Percentiles rank a stretch among this genome's conserved stretches.
phyloP scores from a whole-genome alignment of 163 green algal species.

The Chlamydomonas reinhardtii region DNA sequence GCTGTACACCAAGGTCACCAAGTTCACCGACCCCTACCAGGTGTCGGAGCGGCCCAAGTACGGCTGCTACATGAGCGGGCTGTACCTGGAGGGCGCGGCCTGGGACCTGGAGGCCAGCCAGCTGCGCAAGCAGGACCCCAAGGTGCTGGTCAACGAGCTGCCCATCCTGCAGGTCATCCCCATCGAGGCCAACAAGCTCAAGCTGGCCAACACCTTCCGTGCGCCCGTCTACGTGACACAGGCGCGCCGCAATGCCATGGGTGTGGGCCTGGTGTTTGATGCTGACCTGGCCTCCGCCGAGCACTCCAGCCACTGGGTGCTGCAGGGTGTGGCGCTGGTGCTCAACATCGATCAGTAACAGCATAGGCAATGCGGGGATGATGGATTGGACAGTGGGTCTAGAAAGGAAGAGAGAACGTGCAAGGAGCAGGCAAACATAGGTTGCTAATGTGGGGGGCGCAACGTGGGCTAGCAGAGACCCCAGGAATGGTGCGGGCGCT shows the following conservation, averaged over 20 bases:
- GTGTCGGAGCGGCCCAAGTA: conserved; percentile 71
- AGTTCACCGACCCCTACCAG: conserved; percentile 64
- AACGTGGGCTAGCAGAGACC: too few relatives aligned
- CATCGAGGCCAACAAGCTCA: conserved; percentile 83
- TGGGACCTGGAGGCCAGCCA: conserved; percentile 77
- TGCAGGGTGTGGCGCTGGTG: conserved; percentile 88
- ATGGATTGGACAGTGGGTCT: not conserved
- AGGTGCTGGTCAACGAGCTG: conserved; percentile 83
- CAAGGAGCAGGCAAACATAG: too few relatives aligned
- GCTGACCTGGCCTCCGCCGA: conserved; percentile 83
- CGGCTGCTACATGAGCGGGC: conserved; percentile 86
- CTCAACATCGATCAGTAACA: conserved; percentile 78
- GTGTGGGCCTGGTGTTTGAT: conserved; percentile 88
- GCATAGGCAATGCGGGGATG: too few relatives aligned
- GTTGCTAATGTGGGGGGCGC: too few relatives aligned
- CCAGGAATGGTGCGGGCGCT: too few relatives aligned
- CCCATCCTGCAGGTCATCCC: conserved; percentile 82
- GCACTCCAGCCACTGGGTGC: conserved; percentile 86
- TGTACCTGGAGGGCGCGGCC: conserved; percentile 88
- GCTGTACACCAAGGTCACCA: conserved; percentile 85
- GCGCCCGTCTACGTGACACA: conserved; percentile 91
- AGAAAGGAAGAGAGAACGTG: too few relatives aligned
- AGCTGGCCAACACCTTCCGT: conserved; percentile 80
- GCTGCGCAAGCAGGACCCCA: conserved; percentile 78
- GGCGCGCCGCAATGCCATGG: conserved; percentile 86